Evolutionary conservation across 371 early-diverging fungal genomes (phyloP), one percentile per base, ranked within the genome.

Genomic region (Actinomortierella wolfii): DNA sequence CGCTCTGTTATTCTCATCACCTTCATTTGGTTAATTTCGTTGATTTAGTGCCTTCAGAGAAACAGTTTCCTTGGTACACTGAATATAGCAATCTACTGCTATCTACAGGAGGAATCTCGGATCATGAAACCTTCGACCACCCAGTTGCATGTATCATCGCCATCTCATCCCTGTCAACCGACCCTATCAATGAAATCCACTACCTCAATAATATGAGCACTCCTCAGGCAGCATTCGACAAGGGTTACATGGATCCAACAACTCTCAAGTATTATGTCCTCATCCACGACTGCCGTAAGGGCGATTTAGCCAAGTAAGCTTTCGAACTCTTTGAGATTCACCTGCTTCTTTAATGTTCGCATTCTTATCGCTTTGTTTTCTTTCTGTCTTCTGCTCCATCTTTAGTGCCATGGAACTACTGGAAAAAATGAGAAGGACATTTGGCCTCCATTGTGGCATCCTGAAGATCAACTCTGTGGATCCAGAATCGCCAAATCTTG

Each of bases 91-190:
- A 89, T 40, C 74, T 84, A 23, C 79, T 93, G 54, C 80, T 92
- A 18, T 79, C 82, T 29, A 74, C 82, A 17, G 81, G 85, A 54
- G 91, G 89, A 2, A 82, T 88, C 8, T 83, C 91, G 0, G 96
- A 96, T 59, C 94, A 96, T 61, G 96, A 97, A 64, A 88, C 95
- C 5, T 96, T 98, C 69, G 92, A 93, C 56, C 96, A 97, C 66
- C 97, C 98, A 2, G 90, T 96, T 1, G 94, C 94, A 8, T 88
- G 92, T 46, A 61, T 96, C 47, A 79, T 92, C 49, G 93, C 89
- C 9, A 87, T 90, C 14, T 91, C 96, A 0, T 89, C 94, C 1
- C 64, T 85, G 1, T 86, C 92, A 44, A 80, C 87, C 0, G 93
- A 96, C 62, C 95, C 95, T 0, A 79, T 95, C 18, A 83, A 79